These are phyloP conservation scores for Cutaneotrichosporon spelunceum DNA, from an alignment of 1,284 basidiomycete species.

Conservation along the genomic window DNA sequence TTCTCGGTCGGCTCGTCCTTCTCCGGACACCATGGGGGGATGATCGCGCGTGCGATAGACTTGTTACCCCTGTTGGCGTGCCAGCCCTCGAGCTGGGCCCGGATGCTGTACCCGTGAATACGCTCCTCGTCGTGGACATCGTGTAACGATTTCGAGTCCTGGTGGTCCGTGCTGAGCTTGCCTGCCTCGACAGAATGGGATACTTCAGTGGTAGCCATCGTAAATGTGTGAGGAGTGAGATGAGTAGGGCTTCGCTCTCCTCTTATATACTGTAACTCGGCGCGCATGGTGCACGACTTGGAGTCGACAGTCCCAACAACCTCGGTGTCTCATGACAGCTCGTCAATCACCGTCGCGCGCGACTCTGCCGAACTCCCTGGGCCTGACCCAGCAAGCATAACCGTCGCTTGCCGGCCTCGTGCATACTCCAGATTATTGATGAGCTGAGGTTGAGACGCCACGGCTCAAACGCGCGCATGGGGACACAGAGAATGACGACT, in stretches of 20 bases:
- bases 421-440: too few species aligned
- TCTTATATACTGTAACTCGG: neutral
- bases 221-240: neutral
- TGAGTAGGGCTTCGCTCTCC: neutral
- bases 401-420: too few species aligned
- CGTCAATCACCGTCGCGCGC: too few species aligned
- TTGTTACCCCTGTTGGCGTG: slow-evolving; percentile 35
- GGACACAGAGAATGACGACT: too few species aligned
- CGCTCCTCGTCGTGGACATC: neutral
- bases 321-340: too few species aligned
- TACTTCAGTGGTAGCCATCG: neutral
- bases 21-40: slow-evolving; percentile 9
- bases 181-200: neutral
- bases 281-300: too few species aligned
- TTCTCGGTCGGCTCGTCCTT: slow-evolving; percentile 12
- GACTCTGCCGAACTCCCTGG: too few species aligned
- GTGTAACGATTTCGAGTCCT: neutral
- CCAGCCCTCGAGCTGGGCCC: slow-evolving; percentile 40
- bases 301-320: too few species aligned
- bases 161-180: neutral
- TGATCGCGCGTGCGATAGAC: neutral
- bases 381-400: too few species aligned
- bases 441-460: too few species aligned
- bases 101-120: slow-evolving; percentile 6
- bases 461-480: too few species aligned